Percentiles rank a stretch among this genome's conserved stretches.
These are phyloP conservation scores for Talaromyces liani DNA, from an alignment of 495 filamentous ascomycete species.

Conservation along the genomic window DNA sequence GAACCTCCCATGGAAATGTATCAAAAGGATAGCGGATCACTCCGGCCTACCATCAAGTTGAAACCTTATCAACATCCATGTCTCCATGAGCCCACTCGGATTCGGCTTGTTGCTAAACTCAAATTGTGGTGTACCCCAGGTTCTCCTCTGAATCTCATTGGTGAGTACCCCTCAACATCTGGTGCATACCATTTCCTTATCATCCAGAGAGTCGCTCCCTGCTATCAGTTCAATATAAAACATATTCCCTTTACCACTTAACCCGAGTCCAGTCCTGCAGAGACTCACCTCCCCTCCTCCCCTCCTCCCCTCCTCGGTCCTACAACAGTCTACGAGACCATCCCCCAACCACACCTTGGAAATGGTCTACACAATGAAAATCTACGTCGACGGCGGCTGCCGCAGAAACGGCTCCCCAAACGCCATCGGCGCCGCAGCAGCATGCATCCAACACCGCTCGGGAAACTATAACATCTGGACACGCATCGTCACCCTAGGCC, in stretches of 20 bases:
- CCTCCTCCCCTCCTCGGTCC: no score
- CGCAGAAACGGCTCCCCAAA: conserved; percentile 21
- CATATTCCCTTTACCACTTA: no score
- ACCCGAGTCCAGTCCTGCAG: no score
- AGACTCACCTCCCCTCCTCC: no score
- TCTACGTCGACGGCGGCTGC: conserved; percentile 33
- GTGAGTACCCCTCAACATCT: background rate
- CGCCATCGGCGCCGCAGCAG: conserved; percentile 29
- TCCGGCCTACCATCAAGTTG: background rate
- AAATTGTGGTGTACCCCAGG: no score
- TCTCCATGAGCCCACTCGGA: background rate
- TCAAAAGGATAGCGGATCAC: background rate
- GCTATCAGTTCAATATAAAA: no score
- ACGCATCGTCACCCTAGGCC: background rate
- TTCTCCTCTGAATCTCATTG: background rate
- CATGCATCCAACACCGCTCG: conserved; percentile 13
- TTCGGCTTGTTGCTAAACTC: background rate
- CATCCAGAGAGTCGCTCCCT: background rate
- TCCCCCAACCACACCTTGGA: no score
- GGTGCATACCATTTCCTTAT: background rate
- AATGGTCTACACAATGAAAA: conserved; percentile 33
- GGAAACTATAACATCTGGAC: background rate
- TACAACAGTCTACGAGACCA: no score
- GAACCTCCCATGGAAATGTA: background rate
- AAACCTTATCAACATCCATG: background rate